These are phyloP conservation scores for Didymella arachidicola DNA, from an alignment of 2,329 filamentous ascomycete genomes.

Conservation along the genomic window DNA sequence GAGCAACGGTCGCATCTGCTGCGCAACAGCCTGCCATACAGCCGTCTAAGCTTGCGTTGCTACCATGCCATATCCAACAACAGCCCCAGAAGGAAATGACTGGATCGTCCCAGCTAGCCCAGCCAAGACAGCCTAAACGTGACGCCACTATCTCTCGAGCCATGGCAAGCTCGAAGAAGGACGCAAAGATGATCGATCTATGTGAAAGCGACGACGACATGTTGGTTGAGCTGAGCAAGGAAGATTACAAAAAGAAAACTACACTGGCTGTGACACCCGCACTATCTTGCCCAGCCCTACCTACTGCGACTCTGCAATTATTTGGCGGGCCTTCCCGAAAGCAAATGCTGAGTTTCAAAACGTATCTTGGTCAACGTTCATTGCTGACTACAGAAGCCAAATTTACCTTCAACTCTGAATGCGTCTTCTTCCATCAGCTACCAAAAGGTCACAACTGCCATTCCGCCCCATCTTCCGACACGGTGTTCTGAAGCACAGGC, in stretches of 20 bases:
- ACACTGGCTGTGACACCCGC: neutral
- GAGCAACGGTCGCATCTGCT: neutral
- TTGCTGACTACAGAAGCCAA: conserved; percentile 1
- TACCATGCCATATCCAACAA: neutral
- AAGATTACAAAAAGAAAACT: neutral
- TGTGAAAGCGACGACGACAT: conserved; percentile 7
- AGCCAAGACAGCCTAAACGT: neutral
- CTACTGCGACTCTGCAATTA: neutral
- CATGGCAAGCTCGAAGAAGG: neutral
- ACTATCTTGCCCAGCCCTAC: neutral
- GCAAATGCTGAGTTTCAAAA: neutral
- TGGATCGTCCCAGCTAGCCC: neutral
- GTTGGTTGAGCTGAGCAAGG: conserved; percentile 1
- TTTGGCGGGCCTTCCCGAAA: neutral
- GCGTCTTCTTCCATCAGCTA: neutral
- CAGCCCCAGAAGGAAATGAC: neutral
- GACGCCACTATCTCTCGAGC: neutral
- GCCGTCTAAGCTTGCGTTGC: neutral
- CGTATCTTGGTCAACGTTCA: neutral
- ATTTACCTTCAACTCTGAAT: neutral
- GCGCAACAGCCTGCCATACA: neutral
- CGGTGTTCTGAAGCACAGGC: neutral
- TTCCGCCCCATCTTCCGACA: neutral
- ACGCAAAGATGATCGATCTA: neutral
- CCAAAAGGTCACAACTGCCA: neutral